Evolutionary conservation across 2,329 filamentous ascomycete genomes (phyloP).

Genomic region (Annulohypoxylon truncatum): DNA sequence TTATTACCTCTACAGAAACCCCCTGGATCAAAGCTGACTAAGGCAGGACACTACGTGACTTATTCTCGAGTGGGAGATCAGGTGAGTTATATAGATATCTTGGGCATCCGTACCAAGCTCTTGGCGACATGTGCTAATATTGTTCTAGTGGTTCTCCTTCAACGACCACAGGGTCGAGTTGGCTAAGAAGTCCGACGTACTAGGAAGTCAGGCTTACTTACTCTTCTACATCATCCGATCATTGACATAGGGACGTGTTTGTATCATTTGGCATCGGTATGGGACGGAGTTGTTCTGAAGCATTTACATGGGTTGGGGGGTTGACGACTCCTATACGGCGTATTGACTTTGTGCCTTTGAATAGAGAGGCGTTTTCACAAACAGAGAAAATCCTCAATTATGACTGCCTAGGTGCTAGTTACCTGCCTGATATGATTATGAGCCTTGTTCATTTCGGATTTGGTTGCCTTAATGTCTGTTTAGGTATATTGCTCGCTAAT

Average conservation of each 20-base stretch:
- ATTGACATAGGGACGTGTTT: conserved; percentile 40
- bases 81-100: conserved; percentile 54
- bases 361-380: conserved; percentile 41
- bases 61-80: conserved; percentile 85
- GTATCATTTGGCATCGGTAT: conserved; percentile 3
- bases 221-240: conserved; percentile 85
- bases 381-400: conserved; percentile 21
- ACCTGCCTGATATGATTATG: not conserved
- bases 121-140: conserved; percentile 18
- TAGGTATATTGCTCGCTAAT: not conserved
- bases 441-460: not conserved
- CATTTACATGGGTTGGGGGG: conserved; percentile 46
- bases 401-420: not conserved
- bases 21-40: not conserved
- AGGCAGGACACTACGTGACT: conserved; percentile 81
- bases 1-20: not conserved
- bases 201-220: conserved; percentile 87
- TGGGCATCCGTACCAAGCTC: not conserved
- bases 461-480: not conserved
- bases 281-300: conserved; percentile 27
- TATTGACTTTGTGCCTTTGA: conserved; percentile 31
- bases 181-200: conserved; percentile 84
- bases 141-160: conserved; percentile 86
- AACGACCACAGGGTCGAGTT: conserved; percentile 94
- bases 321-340: conserved; percentile 20